Evolutionary conservation across 108 stramenopile genomes (phyloP), one percentile per base, ranked within the genome.

Genomic region (Thalassiosira profunda): DNA sequence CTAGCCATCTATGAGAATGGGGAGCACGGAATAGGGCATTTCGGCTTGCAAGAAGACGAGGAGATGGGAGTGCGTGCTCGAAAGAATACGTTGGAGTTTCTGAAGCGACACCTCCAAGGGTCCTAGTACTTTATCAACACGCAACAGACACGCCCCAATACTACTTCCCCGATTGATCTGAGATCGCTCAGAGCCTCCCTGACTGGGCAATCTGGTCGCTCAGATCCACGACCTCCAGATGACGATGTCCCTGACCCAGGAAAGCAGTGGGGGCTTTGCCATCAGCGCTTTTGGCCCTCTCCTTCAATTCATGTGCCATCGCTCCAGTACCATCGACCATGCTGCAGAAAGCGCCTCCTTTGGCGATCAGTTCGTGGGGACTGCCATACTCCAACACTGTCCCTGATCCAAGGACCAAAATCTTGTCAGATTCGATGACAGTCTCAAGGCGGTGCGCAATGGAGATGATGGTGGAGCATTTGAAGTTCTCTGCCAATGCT

Each of bases 401-500:
- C 2, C 96, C 97, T 17, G 79, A 58, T 12, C 90, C 84, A 63
- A 98, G 51, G 4, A 97, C 96, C 14, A 93, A 51, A 18, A 98
- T 81, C 15, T 62, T 63, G 82, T 98, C 94, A 65, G 80, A 73
- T 20, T 94, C 87, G 44, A 92, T 84, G 47, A 98, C 73, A 14
- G 95, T 95, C 43, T 97, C 84, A 41, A 98, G 61, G 5, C 96
- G 84, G 76, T 98, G 97, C 4, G 97, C 97, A 28, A 98, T 85
- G 21, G 92, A 76, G 18, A 98, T 67, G 10, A 96, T 80, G 5
- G 96, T 96, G 15, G 81, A 78, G n/a, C 72, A 59, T 5, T 40
- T 12, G 48, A 94, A 90, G 9, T 56, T 63, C 34, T 81, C 72
- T 40, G 51, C 33, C 7, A 84, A 3, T 21, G 76, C 48, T 21